Evolutionary conservation across 257 asterid species (phyloP), one percentile per base, ranked within the genome.

Genomic region (Plantago ovata): DNA sequence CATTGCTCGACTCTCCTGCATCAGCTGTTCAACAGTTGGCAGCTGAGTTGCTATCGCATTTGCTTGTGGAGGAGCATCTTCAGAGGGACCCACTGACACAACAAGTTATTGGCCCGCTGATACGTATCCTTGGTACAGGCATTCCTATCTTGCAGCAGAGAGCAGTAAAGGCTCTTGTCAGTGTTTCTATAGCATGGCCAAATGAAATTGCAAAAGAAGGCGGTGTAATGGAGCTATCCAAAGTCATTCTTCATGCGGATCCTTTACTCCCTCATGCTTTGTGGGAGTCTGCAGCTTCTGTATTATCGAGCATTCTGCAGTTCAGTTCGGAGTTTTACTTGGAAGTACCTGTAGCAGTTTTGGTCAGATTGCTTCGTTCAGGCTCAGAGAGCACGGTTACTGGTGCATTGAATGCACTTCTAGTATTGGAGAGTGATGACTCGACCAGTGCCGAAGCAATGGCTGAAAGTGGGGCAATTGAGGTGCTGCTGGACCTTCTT

Each of bases 391-490:
- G 77, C 70, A 93, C 98, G 3, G 89, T 93, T 16, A 70, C 75
- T 60, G 98, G 98, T 46, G 91, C 98, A 24, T 71, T 93, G 18
- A 93, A 89, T 66, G 98, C 98, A 60, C 98, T 93, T 65, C 79
- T 93, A 15, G 97, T 93, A 56, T 71, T 93, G 78, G 98, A 93
- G 58, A 85, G 82, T 63, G 98, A 93, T 67, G 97, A 93, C 80
- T 84, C 98, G 12, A 89, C 97, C 64, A 84, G 89, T 55, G 95
- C 98, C 24, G 91, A 84, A 81, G 95, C 97, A 55, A 93, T 93
- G 98, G 95, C 98, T 45, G 98, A 93, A 75, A 86, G 97, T 72
- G 98, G 97, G 42, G 98, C 97, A 2, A 86, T 93, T 40, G 98
- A 93, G 68, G 95, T 87, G 13, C 95, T 93, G 39, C 74, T 93